Evolutionary conservation across 1,284 basidiomycete species (phyloP).

Genomic region (Spongispora temasekensis): DNA sequence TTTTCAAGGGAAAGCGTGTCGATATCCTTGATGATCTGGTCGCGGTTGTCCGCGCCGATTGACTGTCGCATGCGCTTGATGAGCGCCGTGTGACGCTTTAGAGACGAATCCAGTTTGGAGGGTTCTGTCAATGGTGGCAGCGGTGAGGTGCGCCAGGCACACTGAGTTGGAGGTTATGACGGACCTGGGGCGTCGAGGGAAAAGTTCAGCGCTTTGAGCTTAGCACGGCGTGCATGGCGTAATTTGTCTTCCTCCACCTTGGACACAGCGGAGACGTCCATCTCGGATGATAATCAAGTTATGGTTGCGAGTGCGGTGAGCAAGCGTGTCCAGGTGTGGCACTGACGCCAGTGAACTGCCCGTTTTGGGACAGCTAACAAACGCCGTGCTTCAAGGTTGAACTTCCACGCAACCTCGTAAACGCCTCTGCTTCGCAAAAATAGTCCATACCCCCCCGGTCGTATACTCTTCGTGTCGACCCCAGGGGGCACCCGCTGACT

Average conservation of each 20-base stretch:
- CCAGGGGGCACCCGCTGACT: too few species aligned
- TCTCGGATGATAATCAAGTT: conserved; percentile 8
- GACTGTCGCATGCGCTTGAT: conserved; percentile 88
- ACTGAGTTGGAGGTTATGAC: conserved; percentile 17
- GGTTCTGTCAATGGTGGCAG: conserved; percentile 46
- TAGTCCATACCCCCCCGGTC: too few species aligned
- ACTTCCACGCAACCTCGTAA: too few species aligned
- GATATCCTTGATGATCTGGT: conserved; percentile 90
- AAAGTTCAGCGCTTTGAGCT: conserved; percentile 57
- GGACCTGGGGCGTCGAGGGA: conserved; percentile 49
- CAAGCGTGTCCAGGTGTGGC: too few species aligned
- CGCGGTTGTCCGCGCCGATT: conserved; percentile 75
- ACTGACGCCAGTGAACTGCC: too few species aligned
- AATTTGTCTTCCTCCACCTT: conserved; percentile 64
- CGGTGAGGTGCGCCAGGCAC: conserved; percentile 9
- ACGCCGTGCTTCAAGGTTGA: too few species aligned
- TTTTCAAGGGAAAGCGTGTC: conserved; percentile 90
- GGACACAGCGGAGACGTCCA: conserved; percentile 24
- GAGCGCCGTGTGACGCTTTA: conserved; percentile 92
- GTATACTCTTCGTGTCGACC: too few species aligned
- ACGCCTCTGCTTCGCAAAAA: too few species aligned
- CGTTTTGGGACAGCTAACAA: too few species aligned
- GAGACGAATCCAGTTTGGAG: conserved; percentile 82
- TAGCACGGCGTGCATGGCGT: conserved; percentile 55
- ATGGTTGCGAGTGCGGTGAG: too few species aligned